Percentiles rank a stretch among this genome's conserved stretches.
These are phyloP conservation scores for Golubevia sp. DNA, from an alignment of 1,284 basidiomycete species.

Conservation along the genomic window DNA sequence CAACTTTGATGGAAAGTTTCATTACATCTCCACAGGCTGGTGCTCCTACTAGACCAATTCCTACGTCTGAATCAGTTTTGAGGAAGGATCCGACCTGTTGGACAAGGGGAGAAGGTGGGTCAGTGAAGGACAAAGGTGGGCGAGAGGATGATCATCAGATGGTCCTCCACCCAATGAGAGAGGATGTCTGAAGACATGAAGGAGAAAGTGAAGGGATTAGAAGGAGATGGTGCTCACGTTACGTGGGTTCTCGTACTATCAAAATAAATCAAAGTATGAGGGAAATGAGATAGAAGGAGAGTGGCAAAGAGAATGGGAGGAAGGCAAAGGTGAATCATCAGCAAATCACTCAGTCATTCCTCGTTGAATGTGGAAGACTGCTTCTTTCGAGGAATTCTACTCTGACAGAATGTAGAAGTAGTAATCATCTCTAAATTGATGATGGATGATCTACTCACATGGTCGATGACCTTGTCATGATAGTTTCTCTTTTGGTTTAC, in stretches of 20 bases:
- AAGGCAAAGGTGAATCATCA: too few species aligned
- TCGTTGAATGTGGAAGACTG: too few species aligned
- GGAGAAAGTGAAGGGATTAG: background rate
- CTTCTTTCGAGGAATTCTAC: too few species aligned
- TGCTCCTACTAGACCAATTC: constrained; percentile 96
- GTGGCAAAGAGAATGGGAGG: background rate
- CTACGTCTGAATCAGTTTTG: constrained; percentile 87
- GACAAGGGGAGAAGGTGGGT: too few species aligned
- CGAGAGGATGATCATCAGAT: too few species aligned
- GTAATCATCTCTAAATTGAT: too few species aligned
- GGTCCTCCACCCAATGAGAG: background rate
- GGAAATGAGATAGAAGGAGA: background rate
- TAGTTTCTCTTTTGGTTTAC: constrained; percentile 34
- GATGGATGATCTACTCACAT: constrained; percentile 20
- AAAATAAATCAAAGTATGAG: background rate
- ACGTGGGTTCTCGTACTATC: constrained; percentile 56
- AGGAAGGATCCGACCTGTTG: constrained; percentile 92
- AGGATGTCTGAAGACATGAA: background rate
- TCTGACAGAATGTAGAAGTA: too few species aligned
- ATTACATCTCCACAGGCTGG: constrained; percentile 77
- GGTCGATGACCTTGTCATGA: constrained; percentile 61
- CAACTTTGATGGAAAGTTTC: constrained; percentile 59
- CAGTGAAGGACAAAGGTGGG: too few species aligned
- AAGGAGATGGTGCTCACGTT: constrained; percentile 29
- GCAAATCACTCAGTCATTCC: too few species aligned